Evolutionary conservation across 495 filamentous ascomycete species (phyloP).

Genomic region (Aspergillus steynii): DNA sequence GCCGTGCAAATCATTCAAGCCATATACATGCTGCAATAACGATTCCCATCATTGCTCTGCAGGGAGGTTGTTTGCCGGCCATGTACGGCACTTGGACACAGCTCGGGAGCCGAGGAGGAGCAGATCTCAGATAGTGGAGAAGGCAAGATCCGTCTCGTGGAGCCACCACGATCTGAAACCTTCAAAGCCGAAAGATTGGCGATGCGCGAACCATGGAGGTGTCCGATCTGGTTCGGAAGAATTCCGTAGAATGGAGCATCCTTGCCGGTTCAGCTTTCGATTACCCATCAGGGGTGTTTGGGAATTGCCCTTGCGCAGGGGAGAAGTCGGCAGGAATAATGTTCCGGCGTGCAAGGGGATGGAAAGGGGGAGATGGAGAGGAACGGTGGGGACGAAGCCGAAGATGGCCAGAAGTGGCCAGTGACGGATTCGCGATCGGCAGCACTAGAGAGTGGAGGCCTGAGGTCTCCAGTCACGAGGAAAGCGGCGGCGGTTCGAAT

Average conservation of each 20-base stretch:
- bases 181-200: not conserved
- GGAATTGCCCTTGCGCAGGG: no score
- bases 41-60: no score
- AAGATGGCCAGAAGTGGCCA: not conserved
- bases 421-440: no score
- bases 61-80: not conserved
- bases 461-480: conserved; percentile 9
- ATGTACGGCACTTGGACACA: not conserved
- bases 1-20: no score
- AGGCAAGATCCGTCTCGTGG: not conserved
- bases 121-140: not conserved
- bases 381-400: not conserved
- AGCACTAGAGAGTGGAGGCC: not conserved
- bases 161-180: not conserved
- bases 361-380: not conserved
- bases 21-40: no score
- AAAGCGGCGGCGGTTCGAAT: conserved; percentile 5
- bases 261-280: no score
- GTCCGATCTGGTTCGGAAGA: not conserved
- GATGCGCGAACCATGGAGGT: not conserved
- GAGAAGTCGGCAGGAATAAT: not conserved
- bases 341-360: not conserved
- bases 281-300: no score
- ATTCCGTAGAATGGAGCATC: not conserved
- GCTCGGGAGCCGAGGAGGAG: not conserved